These are phyloP conservation scores for Leishmania lainsoni DNA, from an alignment of 208 protist genomes.

Conservation along the genomic window DNA sequence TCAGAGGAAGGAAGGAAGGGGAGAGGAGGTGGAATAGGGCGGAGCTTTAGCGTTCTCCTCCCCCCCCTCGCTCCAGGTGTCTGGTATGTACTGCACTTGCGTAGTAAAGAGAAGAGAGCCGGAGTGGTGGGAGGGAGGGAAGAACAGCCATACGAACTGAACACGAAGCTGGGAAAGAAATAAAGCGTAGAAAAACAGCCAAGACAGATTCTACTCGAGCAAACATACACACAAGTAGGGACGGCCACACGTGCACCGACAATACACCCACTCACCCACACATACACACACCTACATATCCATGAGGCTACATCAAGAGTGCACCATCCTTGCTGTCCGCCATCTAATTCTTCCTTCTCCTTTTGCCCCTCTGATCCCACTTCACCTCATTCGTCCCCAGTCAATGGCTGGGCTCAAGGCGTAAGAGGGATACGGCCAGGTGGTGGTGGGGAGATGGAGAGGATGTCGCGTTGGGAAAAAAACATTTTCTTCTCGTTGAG, in stretches of 20 bases:
- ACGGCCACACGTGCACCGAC: neutral
- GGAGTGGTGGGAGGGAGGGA: too few relatives aligned
- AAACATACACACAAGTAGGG: neutral
- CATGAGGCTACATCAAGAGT: neutral
- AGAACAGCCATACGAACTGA: too few relatives aligned
- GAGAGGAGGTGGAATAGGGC: neutral
- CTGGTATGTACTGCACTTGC: too few relatives aligned
- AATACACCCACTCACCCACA: slow-evolving; percentile 1
- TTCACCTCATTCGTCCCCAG: neutral
- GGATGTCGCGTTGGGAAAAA: neutral
- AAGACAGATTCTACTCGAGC: slow-evolving; percentile 1
- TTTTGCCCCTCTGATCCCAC: neutral
- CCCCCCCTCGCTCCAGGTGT: too few relatives aligned
- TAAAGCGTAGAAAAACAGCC: neutral
- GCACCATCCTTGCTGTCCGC: neutral
- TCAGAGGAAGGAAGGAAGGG: neutral
- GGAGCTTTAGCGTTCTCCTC: neutral
- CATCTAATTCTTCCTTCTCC: neutral
- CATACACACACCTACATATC: neutral
- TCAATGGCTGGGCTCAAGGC: neutral
- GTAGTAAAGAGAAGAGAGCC: too few relatives aligned
- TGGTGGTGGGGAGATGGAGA: neutral
- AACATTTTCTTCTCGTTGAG: too few relatives aligned
- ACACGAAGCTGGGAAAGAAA: neutral
- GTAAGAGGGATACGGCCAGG: neutral